phyloP scores from a whole-genome alignment of 2,329 filamentous ascomycete species.

The Aulographum hederae region DNA sequence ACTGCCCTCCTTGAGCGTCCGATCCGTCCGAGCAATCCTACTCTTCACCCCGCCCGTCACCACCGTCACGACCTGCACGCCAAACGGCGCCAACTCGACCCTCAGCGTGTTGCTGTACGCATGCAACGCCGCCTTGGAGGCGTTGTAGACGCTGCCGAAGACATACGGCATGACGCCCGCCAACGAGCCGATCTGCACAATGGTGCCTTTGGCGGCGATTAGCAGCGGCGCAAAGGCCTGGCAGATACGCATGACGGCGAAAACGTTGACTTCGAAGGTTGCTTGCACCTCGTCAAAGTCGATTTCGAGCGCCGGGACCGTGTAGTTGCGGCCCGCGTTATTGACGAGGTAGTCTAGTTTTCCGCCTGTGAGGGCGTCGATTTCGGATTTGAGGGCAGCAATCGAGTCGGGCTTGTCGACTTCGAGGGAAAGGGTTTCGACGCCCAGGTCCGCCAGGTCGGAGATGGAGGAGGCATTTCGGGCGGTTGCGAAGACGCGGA shows the following conservation, averaged over 20 bases:
- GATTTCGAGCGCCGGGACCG: slow-evolving; percentile 37
- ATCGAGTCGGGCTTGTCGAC: slow-evolving; percentile 33
- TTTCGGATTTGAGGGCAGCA: slow-evolving; percentile 24
- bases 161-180: slow-evolving; percentile 25
- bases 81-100: slow-evolving; percentile 35
- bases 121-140: slow-evolving; percentile 40
- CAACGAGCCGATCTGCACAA: slow-evolving; percentile 26
- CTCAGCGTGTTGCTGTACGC: slow-evolving; percentile 38
- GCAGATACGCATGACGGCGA: slow-evolving; percentile 38
- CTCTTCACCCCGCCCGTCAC: slow-evolving; percentile 43
- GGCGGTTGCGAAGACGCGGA: slow-evolving; percentile 40
- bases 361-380: slow-evolving; percentile 26
- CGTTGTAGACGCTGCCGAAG: slow-evolving; percentile 32
- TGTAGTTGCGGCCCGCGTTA: slow-evolving; percentile 39
- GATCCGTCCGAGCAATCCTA: slow-evolving; percentile 35
- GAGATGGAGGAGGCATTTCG: slow-evolving; percentile 30
- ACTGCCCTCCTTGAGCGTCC: slow-evolving; percentile 26
- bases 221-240: slow-evolving; percentile 37
- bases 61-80: slow-evolving; percentile 26
- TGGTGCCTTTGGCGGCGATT: slow-evolving; percentile 24
- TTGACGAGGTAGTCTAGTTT: slow-evolving; percentile 39
- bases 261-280: slow-evolving; percentile 36
- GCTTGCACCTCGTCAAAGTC: slow-evolving; percentile 27
- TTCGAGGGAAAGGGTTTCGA: slow-evolving; percentile 36
- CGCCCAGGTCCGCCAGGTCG: slow-evolving; percentile 29